These are phyloP conservation scores for Komagataella pastoris DNA, from an alignment of 805 yeast genomes.

Conservation along the genomic window DNA sequence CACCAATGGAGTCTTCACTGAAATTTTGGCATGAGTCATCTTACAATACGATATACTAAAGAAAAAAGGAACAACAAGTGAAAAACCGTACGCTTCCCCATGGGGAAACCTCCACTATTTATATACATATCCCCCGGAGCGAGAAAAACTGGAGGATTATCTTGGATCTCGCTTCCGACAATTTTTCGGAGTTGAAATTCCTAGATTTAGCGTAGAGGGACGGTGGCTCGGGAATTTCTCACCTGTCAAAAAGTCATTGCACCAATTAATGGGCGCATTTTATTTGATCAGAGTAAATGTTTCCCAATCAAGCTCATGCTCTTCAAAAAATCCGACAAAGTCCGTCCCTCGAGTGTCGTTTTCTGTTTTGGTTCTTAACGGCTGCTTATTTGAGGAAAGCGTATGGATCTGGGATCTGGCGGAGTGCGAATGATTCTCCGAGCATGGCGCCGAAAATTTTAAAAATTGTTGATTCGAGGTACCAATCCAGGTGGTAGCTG, in stretches of 20 bases:
- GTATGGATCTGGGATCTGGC: background rate
- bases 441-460: background rate
- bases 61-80: background rate
- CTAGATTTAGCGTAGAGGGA: too few species aligned
- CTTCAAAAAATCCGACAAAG: background rate
- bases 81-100: background rate
- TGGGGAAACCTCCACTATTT: background rate
- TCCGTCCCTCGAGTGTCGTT: background rate
- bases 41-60: background rate
- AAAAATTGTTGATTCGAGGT: background rate
- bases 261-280: background rate
- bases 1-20: constrained; percentile 79
- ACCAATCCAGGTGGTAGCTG: background rate
- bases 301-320: background rate
- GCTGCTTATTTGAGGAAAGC: background rate
- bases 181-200: background rate
- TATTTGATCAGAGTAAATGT: background rate
- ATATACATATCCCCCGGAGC: background rate
- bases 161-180: background rate
- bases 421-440: background rate
- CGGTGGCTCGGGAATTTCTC: background rate
- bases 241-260: background rate
- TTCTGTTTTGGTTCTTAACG: background rate
- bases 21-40: constrained; percentile 32
- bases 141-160: background rate